Evolutionary conservation across 768 basidiomycete genomes (phyloP).

Genomic region (Lactarius sp.): DNA sequence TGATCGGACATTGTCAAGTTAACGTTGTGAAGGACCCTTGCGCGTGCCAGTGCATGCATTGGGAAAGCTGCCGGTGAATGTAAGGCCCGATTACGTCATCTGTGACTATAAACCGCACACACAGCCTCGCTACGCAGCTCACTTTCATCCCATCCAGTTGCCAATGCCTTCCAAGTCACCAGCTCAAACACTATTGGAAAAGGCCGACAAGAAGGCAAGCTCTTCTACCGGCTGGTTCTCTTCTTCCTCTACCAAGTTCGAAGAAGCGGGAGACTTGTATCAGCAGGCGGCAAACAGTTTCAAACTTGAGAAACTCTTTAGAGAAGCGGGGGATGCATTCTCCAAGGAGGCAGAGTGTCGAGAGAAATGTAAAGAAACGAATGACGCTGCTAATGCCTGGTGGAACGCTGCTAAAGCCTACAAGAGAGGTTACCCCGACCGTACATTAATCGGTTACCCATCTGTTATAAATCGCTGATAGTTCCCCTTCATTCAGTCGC

Average conservation of each 20-base stretch:
- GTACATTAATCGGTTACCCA: constrained; percentile 42
- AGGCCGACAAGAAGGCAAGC: constrained; percentile 88
- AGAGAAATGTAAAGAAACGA: constrained; percentile 78
- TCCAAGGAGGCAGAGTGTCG: constrained; percentile 93
- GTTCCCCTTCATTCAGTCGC: constrained; percentile 55
- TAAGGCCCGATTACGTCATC: constrained; percentile 14
- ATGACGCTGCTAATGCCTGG: constrained; percentile 97
- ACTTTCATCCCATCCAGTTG: constrained; percentile 22
- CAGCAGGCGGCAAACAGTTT: constrained; percentile 91
- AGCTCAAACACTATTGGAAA: constrained; percentile 70
- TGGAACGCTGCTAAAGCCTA: constrained; percentile 98
- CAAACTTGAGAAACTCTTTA: constrained; percentile 89
- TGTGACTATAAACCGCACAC: background rate
- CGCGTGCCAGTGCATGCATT: no score
- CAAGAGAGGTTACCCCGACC: constrained; percentile 80
- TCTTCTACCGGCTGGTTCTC: constrained; percentile 88
- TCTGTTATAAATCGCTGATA: background rate
- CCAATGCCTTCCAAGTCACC: constrained; percentile 72
- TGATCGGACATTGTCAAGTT: constrained; percentile 26
- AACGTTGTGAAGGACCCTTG: background rate
- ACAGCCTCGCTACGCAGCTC: background rate
- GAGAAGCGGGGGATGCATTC: constrained; percentile 88
- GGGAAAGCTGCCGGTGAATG: no score
- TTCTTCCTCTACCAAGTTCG: constrained; percentile 75
- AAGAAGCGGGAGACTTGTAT: constrained; percentile 95